Percentiles rank a stretch among this genome's conserved stretches.
Evolutionary conservation across 192 early-diverging fungal species (phyloP).

Genomic region (Borealophlyctis nickersoniae): DNA sequence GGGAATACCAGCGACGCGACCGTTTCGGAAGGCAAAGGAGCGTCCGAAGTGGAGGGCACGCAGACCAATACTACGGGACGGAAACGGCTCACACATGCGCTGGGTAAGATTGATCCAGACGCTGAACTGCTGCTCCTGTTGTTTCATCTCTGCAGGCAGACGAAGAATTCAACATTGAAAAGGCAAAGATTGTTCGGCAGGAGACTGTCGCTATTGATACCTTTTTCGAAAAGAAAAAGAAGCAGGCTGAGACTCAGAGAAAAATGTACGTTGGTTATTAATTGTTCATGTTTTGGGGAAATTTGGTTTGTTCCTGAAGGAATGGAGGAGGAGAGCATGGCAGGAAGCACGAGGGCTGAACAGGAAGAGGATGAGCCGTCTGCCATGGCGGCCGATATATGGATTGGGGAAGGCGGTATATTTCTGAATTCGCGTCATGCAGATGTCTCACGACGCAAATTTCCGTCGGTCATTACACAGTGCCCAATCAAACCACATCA

Average conservation of each 20-base stretch:
- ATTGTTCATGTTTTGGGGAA: too few species aligned
- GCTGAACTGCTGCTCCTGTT: not conserved
- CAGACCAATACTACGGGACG: not conserved
- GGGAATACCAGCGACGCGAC: too few species aligned
- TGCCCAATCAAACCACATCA: slow-evolving; percentile 90
- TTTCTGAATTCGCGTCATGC: too few species aligned
- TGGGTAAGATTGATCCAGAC: not conserved
- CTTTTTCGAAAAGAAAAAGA: slow-evolving; percentile 93
- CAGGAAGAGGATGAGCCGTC: too few species aligned
- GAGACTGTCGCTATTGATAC: slow-evolving; percentile 96
- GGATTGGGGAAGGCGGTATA: too few species aligned
- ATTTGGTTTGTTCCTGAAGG: too few species aligned
- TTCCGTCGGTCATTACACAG: slow-evolving; percentile 34
- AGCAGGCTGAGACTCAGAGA: slow-evolving; percentile 94
- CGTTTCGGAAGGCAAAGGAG: too few species aligned
- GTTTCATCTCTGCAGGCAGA: slow-evolving; percentile 66
- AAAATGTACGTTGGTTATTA: slow-evolving; percentile 69
- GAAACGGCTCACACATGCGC: not conserved
- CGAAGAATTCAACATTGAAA: slow-evolving; percentile 99
- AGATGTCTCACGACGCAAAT: not conserved
- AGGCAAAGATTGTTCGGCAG: slow-evolving; percentile 96
- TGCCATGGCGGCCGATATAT: too few species aligned
- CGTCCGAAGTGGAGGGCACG: too few species aligned
- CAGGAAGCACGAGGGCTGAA: too few species aligned
- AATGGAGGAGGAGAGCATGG: too few species aligned